Evolutionary conservation across 1,284 basidiomycete species (phyloP), one percentile per base, ranked within the genome.

Genomic region (Coriolopsis trogii): DNA sequence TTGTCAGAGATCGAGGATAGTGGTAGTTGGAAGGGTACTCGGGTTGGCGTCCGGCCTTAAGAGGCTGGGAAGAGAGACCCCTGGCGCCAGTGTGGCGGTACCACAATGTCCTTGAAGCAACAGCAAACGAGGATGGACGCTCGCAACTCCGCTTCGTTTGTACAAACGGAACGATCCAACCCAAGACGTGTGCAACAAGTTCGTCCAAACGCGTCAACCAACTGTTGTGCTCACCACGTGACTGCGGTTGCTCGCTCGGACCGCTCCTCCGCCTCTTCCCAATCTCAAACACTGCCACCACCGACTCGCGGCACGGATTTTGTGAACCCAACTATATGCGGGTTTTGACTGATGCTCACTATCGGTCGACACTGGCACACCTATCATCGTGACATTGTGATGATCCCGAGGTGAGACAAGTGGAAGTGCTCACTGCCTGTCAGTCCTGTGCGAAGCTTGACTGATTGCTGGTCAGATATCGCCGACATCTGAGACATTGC

Each of bases 31-130:
- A 33, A 30, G 42, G 18, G 42, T 44, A 44, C 30, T 44, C 24
- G 34, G 43, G 36, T 25, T 18, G 40, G 40, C 28, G 36, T 20
- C 25, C 9, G 44, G 28, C 46, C 30, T 46, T 52, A 51, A 31
- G 26, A 52, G 50, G 40, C 45, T 41, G 16, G 29, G 24, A 25
- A 12, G 28, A 44, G 41, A 46, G 48, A 33, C 42, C 36, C 39
- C 49, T 33, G n/a, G 16, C 12, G 18, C 38, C 49, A n/a, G 26
- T 38, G 28, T 15, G 4, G 30, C 28, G 6, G 38, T 30, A 26
- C 6, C 23, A 41, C 43, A 38, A 28, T 23, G 44, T n/a, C n/a
- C n/a, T n/a, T n/a, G 15, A n/a, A 12, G 13, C 29, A 37, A 16
- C 6, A 12, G 20, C 44, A 29, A 38, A 37, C 44, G 23, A 28